These are phyloP conservation scores for Sclerotinia nivalis DNA, from an alignment of 2,329 filamentous ascomycete genomes.

Conservation along the genomic window DNA sequence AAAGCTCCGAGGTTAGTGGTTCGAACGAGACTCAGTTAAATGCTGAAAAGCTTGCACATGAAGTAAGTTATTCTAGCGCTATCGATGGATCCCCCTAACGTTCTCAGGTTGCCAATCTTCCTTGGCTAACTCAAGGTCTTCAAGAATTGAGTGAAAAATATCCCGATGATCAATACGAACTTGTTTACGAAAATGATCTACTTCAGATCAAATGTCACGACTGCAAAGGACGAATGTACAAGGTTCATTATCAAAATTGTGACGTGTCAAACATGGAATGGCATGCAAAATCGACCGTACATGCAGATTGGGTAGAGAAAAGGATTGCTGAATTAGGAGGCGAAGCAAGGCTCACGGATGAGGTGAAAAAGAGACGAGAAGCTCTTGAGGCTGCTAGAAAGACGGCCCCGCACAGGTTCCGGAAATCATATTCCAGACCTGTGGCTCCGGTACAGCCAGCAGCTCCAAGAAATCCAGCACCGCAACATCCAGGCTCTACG, in stretches of 20 bases:
- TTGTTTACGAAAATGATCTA: slow-evolving; percentile 4
- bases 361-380: slow-evolving; percentile 7
- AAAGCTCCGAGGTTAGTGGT: background rate
- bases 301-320: slow-evolving; percentile 12
- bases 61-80: background rate
- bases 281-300: slow-evolving; percentile 18
- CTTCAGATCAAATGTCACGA: slow-evolving; percentile 19
- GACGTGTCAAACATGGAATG: slow-evolving; percentile 23
- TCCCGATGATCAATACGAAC: slow-evolving; percentile 19
- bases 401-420: slow-evolving; percentile 1
- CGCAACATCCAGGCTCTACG: background rate
- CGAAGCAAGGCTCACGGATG: slow-evolving; percentile 1
- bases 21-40: background rate
- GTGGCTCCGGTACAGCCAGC: background rate
- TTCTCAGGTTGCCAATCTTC: slow-evolving; percentile 19
- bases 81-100: background rate
- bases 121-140: slow-evolving; percentile 19
- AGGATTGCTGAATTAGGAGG: slow-evolving; percentile 5
- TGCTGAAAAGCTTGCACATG: slow-evolving; percentile 3
- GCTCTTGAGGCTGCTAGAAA: slow-evolving; percentile 13
- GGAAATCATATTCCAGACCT: background rate
- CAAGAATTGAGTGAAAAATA: slow-evolving; percentile 18
- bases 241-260: slow-evolving; percentile 21
- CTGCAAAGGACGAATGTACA: slow-evolving; percentile 17
- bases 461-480: background rate